These are phyloP conservation scores for Verticillium isaacii DNA, from an alignment of 2,329 filamentous ascomycete species.

Conservation along the genomic window DNA sequence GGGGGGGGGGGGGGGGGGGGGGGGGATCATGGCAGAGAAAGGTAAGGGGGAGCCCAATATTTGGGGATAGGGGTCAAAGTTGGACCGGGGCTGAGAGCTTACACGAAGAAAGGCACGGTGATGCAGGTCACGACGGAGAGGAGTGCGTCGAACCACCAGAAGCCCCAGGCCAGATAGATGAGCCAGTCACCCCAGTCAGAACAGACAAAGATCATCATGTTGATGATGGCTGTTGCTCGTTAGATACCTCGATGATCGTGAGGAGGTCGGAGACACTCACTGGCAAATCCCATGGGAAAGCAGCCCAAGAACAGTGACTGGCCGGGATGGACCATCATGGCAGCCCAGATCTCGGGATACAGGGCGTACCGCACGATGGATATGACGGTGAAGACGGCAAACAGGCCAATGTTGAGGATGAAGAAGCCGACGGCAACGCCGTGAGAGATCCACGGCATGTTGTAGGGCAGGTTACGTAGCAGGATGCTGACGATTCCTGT, in stretches of 20 bases:
- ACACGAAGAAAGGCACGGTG: slow-evolving; percentile 54
- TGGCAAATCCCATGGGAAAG: slow-evolving; percentile 65
- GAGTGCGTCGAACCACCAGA: slow-evolving; percentile 54
- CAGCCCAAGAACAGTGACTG: slow-evolving; percentile 67
- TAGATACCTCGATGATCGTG: background rate
- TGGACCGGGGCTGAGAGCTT: slow-evolving; percentile 2
- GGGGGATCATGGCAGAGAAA: background rate
- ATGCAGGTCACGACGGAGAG: slow-evolving; percentile 50
- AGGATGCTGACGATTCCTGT: slow-evolving; percentile 64
- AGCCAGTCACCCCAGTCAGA: slow-evolving; percentile 57
- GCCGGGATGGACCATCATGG: slow-evolving; percentile 62
- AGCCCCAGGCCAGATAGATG: slow-evolving; percentile 47
- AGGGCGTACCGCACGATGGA: slow-evolving; percentile 57
- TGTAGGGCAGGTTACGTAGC: slow-evolving; percentile 57
- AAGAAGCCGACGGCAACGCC: slow-evolving; percentile 47
- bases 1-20: too few relatives aligned
- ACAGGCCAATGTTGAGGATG: slow-evolving; percentile 53
- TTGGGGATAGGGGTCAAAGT: background rate
- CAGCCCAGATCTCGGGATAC: slow-evolving; percentile 61
- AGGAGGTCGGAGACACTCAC: slow-evolving; percentile 15
- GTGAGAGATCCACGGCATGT: slow-evolving; percentile 47
- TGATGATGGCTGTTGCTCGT: slow-evolving; percentile 44
- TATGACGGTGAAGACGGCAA: slow-evolving; percentile 46
- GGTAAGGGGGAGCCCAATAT: background rate
- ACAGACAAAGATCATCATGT: slow-evolving; percentile 58